Evolutionary conservation across 176 grass and related monocot species (phyloP), one percentile per base, ranked within the genome.

Genomic region (Triticum dicoccoides): DNA sequence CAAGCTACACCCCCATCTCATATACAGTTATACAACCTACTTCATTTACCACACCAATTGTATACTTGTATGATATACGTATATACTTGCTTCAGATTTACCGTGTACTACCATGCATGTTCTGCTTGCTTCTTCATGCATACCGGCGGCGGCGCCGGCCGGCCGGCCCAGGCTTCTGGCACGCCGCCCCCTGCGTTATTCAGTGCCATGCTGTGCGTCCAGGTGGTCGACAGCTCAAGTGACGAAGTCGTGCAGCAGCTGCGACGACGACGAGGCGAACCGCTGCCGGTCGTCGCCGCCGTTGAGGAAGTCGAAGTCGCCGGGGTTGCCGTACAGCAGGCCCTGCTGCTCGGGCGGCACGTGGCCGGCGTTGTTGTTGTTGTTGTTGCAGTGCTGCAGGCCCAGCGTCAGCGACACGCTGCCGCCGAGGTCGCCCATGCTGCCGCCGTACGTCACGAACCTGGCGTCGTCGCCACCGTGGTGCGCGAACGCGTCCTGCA

Each of bases 221-320:
- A 6, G 11, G 49, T 49, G 45, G 0, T 59, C n/a, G 41, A 23
- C 29, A 58, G 73, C 29, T 88, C 91, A 98, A 12, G 90, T 76
- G 13, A 98, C 96, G 91, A 94, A 98, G 91, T 98, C 96, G 91
- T 95, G 93, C 83, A 92, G 89, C 45, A 95, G 83, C 86, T 98
- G 91, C 65, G 72, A 75, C 42, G 72, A 75, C 13, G 96, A 88
- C 15, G 95, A 87, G 20, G 82, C 78, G 80, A 98, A 98, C 29
- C 89, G 85, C 83, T 95, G 92, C 37, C 87, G 82, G 49, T 89
- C 89, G 29, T 95, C 96, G 34, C 81, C 73, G 54, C 84, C 81
- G 39, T 80, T 96, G 45, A 91, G 73, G 86, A 89, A 98, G 14
- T 95, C 96, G 41, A 92, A 98, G 44, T 96, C 91, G 61, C 61